phyloP scores from a whole-genome alignment of 1,284 basidiomycete species.

The Paramarasmius palmivorus region DNA sequence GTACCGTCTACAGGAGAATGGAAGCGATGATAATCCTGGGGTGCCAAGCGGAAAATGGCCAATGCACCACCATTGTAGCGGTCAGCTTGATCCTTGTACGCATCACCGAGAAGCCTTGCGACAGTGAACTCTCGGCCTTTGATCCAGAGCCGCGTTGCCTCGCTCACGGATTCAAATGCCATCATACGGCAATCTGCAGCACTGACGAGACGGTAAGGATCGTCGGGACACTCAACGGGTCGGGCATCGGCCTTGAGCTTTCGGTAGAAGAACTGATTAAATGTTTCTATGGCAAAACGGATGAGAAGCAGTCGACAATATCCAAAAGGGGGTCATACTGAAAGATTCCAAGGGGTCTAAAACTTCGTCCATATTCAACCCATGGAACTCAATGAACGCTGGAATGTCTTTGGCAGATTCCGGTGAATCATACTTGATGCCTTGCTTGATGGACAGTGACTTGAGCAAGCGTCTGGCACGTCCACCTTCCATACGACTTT shows the following conservation, averaged over 20 bases:
- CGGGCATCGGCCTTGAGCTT: slow-evolving; percentile 86
- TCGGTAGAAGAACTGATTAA: slow-evolving; percentile 87
- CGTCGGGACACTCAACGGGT: slow-evolving; percentile 72
- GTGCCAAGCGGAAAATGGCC: slow-evolving; percentile 90
- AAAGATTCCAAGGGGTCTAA: slow-evolving; percentile 82
- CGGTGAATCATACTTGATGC: slow-evolving; percentile 88
- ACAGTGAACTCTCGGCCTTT: slow-evolving; percentile 95
- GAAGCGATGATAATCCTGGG: slow-evolving; percentile 97
- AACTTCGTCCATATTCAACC: slow-evolving; percentile 82
- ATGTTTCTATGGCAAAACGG: slow-evolving; percentile 48
- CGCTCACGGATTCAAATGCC: slow-evolving; percentile 83
- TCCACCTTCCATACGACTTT: slow-evolving; percentile 87
- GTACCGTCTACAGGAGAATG: slow-evolving; percentile 89
- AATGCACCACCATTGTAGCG: slow-evolving; percentile 77
- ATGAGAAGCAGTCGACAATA: background rate
- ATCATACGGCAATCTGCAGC: slow-evolving; percentile 94
- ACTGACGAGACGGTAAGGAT: slow-evolving; percentile 80
- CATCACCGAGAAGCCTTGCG: slow-evolving; percentile 76
- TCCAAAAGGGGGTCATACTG: slow-evolving; percentile 45
- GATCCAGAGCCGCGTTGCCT: slow-evolving; percentile 94
- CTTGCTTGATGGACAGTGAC: slow-evolving; percentile 93
- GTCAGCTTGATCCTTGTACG: slow-evolving; percentile 67
- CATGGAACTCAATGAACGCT: slow-evolving; percentile 89
- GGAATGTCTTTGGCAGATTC: slow-evolving; percentile 85
- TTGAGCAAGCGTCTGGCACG: slow-evolving; percentile 82